These are phyloP conservation scores for Zymoseptoria pseudotritici DNA, from an alignment of 2,329 filamentous ascomycete species.

Conservation along the genomic window DNA sequence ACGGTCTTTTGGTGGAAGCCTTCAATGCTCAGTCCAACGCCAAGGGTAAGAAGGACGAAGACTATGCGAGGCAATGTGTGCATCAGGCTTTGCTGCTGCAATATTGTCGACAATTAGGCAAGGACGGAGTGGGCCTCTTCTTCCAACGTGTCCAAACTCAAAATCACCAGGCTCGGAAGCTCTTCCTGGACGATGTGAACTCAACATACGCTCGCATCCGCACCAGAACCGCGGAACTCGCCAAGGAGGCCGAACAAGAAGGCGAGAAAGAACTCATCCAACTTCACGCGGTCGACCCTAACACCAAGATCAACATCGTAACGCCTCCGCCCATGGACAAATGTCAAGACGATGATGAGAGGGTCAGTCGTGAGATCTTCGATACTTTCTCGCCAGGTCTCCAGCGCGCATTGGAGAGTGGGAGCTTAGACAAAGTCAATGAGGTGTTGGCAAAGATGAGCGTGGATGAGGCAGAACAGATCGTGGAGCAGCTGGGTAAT, in stretches of 20 bases:
- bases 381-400: conserved; percentile 76
- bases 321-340: conserved; percentile 73
- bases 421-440: conserved; percentile 82
- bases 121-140: conserved; percentile 82
- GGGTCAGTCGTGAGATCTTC: conserved; percentile 66
- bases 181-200: conserved; percentile 90
- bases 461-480: conserved; percentile 76
- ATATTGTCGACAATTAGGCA: conserved; percentile 85
- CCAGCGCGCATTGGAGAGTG: conserved; percentile 74
- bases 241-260: conserved; percentile 49
- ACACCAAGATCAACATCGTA: conserved; percentile 84
- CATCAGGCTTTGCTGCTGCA: conserved; percentile 89
- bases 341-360: conserved; percentile 53
- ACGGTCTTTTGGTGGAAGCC: conserved; percentile 82
- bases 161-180: conserved; percentile 79
- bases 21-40: conserved; percentile 80
- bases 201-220: conserved; percentile 79
- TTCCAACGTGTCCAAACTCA: conserved; percentile 91
- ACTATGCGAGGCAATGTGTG: conserved; percentile 77
- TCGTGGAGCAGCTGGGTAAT: conserved; percentile 72
- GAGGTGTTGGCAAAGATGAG: conserved; percentile 82
- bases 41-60: conserved; percentile 40
- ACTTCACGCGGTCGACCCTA: conserved; percentile 79
- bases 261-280: conserved; percentile 91
- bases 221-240: conserved; percentile 66